Evolutionary conservation across 257 asterid genomes (phyloP), one percentile per base, ranked within the genome.

Genomic region (Solanum sitiens): DNA sequence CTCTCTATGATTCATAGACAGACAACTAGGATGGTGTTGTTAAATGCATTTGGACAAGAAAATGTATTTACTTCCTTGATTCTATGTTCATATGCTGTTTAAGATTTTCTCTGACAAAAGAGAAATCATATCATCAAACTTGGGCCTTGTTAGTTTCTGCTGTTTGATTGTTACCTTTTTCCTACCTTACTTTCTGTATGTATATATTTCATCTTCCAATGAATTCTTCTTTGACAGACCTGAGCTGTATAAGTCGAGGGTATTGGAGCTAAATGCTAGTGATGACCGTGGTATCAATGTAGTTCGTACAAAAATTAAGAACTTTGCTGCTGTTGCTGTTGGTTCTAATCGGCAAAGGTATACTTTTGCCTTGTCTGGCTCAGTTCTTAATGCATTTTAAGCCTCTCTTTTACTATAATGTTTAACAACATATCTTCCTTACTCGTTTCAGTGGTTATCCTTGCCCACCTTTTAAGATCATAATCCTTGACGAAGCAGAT

Each of bases 251-350:
- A 94, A 92, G 93, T 91, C 98, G 18, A 95, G 98, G 92, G 99
- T 97, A 37, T 91, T 97, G 90, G 99, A 97, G 94, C 95, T 97
- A 83, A 97, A 97, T 94, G 99, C 99, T 89, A 97, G 99, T 89
- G 99, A 97, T 89, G 98, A 97, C 89, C 98, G 98, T 87, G 99
- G 99, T 85, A 97, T 97, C 89, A 97, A 97, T 92, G 98, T 97
- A 68, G 98, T 97, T 85, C 98, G 99, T n/a, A 97, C 99, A 27
- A 97, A 97, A 89, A 97, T 97, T 59, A 95, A 96, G 87, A 93
- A 95, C 90, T 96, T 96, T 89, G 98, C 98, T 86, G 98, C 98
- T 71, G 97, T 95, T 89, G 98, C 99, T 91, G 98, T 95, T 80
- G 98, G 98, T 89, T 70, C 98, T 92, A 89, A 89, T 88, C 95